Base-by-base conservation (phyloP, 495 filamentous ascomycete species). In the Aspergillus sclerotioniger region DNA sequence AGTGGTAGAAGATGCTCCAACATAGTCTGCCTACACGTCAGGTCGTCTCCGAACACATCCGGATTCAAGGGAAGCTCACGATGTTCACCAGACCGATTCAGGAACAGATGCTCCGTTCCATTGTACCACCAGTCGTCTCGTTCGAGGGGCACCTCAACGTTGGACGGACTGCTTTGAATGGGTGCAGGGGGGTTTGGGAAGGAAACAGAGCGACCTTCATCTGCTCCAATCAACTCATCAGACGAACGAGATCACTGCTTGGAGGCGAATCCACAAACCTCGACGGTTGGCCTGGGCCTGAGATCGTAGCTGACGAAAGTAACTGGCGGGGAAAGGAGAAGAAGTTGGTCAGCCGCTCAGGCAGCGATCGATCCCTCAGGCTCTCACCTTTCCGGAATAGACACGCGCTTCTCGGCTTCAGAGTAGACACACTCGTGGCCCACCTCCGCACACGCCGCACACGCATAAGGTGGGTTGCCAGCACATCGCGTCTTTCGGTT, bases 61-160 rank as follows among this genome's bases (percentile, higher is more conserved):
- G 12, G 28, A 2, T 3, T 2, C 3, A 7, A 32, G 0, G 17
- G 32, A 8, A 1, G 45, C 72, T 15, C 67, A 75, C 72, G 71
- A 28, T 70, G 71, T 53, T 73, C 72, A n/a, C 71, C 72, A 2
- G 69, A 71, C 37, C 68, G 62, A 37, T 72, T 70, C 8, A 73
- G 29, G 8, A 75, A 62, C n/a, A 73, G 37, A 32, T 75, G 69
- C 19, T 71, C 71, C 0, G 68, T 66, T n/a, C 69, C 71, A 54
- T 72, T 69, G 48, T 70, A 72, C 72, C 72, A 75, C 71, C 71
- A 75, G 58, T 75, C 71, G 37, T 73, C 72, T 15, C 71, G 62
- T 47, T 72, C 72, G n/a, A 59, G 29, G 6, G 67, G 60, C 1
- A 56, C 32, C 28, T 72, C 71, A 5, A 56, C 50, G 20, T 65